These are phyloP conservation scores for Euphorbia lathyris DNA, from an alignment of 345 rosid species.

Conservation along the genomic window DNA sequence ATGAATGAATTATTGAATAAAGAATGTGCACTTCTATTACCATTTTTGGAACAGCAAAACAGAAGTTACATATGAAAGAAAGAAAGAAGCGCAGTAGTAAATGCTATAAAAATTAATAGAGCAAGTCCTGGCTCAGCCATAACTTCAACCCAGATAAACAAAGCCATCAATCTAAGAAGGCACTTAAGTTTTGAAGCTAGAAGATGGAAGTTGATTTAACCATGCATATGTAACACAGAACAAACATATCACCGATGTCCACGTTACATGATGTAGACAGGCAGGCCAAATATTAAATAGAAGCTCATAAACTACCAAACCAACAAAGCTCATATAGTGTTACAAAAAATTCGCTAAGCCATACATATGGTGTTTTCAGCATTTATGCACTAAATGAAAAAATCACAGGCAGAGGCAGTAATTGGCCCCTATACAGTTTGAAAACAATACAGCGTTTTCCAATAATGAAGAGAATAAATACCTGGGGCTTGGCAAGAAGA, in stretches of 20 bases:
- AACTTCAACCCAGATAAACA: too few relatives aligned
- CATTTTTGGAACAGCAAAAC: not conserved
- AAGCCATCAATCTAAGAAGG: too few relatives aligned
- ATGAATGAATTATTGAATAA: not conserved
- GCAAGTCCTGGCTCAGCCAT: too few relatives aligned
- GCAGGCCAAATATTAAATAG: not conserved
- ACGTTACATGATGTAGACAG: not conserved
- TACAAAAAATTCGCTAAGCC: not conserved
- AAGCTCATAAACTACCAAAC: not conserved
- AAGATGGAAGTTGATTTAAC: too few relatives aligned
- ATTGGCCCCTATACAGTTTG: not conserved
- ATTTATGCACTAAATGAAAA: too few relatives aligned
- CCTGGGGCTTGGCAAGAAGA: slow-evolving; percentile 96
- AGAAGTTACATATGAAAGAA: too few relatives aligned
- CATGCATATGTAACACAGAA: too few relatives aligned
- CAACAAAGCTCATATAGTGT: not conserved
- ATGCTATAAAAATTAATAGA: not conserved
- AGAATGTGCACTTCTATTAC: not conserved
- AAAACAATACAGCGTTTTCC: not conserved
- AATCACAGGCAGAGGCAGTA: too few relatives aligned
- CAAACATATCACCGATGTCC: not conserved
- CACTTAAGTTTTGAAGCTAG: too few relatives aligned
- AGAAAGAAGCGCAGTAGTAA: too few relatives aligned
- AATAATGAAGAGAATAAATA: slow-evolving; percentile 21
- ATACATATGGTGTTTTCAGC: not conserved